Base-by-base conservation (phyloP, 305 asterid species). In the Fraxinus nigra region DNA sequence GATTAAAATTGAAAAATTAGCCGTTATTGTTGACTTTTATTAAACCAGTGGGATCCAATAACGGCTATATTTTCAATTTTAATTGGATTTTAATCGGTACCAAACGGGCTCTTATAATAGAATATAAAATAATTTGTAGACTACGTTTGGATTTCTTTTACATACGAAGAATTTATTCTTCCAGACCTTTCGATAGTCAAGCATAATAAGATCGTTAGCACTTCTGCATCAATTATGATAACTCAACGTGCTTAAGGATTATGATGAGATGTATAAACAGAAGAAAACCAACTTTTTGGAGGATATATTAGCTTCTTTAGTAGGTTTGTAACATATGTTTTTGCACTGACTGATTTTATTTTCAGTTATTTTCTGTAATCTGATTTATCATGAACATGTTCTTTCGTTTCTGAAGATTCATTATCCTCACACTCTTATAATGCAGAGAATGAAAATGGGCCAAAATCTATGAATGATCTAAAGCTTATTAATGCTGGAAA, bases 401-500 rank as follows among this genome's bases (percentile, higher is more conserved):
- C 20, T 9, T 11, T 65, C n/a, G 22, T 51, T 51, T 51, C 22
- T 4, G 24, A 13, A 14, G 61, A 67, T 48, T 2, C 7, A 13
- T 48, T 34, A 26, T 82, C 20, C 84, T 83, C 75, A 82, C 46
- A 28, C 73, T 38, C 79, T 78, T 67, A 48, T 38, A 38, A 75
- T 78, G 86, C 91, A 95, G 98, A 91, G 34, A 93, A 89, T 83
- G 97, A 90, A 81, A 90, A 90, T 70, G 97, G 94, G 72, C 98
- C 98, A 5, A 93, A 88, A 89, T 84, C 93, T 8, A 78, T 92
- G 81, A 92, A 85, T 7, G 98, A 92, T 87, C 82, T 95, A 89
- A 95, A 92, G 92, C 96, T 95, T 34, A 95, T 95, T 33, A 91
- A 90, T 73, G 97, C 97, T 0, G 98, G 98, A 84, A 92, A 81